Evolutionary conservation across 2,329 filamentous ascomycete species (phyloP).

Genomic region (Trichoderma koningii): DNA sequence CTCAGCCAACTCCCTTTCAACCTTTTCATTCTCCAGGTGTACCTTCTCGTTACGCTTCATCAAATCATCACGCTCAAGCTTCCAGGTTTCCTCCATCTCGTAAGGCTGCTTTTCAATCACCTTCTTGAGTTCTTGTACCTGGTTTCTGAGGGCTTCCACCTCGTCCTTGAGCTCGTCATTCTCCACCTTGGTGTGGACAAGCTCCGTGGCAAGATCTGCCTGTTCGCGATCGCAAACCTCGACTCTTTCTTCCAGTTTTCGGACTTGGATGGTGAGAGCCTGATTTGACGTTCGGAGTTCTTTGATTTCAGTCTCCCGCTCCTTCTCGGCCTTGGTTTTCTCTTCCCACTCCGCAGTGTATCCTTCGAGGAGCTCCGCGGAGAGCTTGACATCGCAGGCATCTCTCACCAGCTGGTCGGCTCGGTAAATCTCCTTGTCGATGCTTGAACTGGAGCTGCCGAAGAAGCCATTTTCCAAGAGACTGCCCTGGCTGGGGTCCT

Average conservation of each 20-base stretch:
- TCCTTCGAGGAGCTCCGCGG: slow-evolving; percentile 74
- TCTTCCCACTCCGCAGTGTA: slow-evolving; percentile 94
- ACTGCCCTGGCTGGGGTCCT: slow-evolving; percentile 85
- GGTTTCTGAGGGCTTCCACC: slow-evolving; percentile 83
- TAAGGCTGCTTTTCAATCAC: slow-evolving; percentile 88
- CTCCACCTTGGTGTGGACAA: slow-evolving; percentile 89
- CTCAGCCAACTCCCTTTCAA: slow-evolving; percentile 88
- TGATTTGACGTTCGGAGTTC: slow-evolving; percentile 67
- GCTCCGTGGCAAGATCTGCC: slow-evolving; percentile 83
- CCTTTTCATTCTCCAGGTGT: slow-evolving; percentile 83
- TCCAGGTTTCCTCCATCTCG: slow-evolving; percentile 80
- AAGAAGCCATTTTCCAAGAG: slow-evolving; percentile 97
- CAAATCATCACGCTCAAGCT: slow-evolving; percentile 83
- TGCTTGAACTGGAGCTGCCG: slow-evolving; percentile 81
- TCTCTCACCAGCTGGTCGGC: slow-evolving; percentile 92
- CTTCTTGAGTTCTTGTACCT: slow-evolving; percentile 80
- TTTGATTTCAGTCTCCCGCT: slow-evolving; percentile 79
- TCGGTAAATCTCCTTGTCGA: slow-evolving; percentile 94
- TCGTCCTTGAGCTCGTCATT: slow-evolving; percentile 87
- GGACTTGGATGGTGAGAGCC: slow-evolving; percentile 73
- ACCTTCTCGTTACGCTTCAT: slow-evolving; percentile 93
- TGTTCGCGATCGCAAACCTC: slow-evolving; percentile 90
- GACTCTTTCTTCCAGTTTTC: slow-evolving; percentile 81
- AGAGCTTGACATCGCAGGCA: slow-evolving; percentile 84
- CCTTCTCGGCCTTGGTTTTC: slow-evolving; percentile 77